Evolutionary conservation across 2,329 filamentous ascomycete species (phyloP), one percentile per base, ranked within the genome.

Genomic region (Cytospora mali): DNA sequence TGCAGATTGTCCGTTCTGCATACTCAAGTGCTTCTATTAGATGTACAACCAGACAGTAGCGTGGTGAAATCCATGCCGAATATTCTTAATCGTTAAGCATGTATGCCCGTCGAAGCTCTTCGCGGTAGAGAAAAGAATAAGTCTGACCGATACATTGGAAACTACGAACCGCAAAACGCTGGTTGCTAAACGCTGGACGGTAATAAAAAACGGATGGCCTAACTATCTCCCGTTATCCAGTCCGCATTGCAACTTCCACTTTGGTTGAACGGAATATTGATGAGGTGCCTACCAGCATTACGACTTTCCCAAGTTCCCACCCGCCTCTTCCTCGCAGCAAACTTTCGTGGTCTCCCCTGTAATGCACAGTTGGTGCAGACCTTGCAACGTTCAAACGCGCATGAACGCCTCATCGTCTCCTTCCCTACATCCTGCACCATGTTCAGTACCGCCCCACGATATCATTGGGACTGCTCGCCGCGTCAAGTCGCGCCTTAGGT

Each of bases 331-430:
- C 23, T 42, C 39, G 21, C 21, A 21, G 10, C 51, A 23, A 28
- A 54, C 35, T 52, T 39, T 25, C 25, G 53, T 23, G 28, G 10
- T 46, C 56, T 33, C 33, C 54, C 51, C 51, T 64, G 62, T 59
- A 64, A 52, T 64, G 62, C 59, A 64, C 39, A 35, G 53, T 58
- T 35, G 55, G 29, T 55, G 62, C 59, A 62, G 39, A 62, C 50
- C 54, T 42, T 62, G 58, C 62, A 27, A 56, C 42, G 55, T 51
- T 11, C 39, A 33, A 50, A 49, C 50, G 35, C 50, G 33, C 58
- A 48, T 60, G 50, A 60, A 60, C 57, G 18, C 50, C 25, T 48
- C 50, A 46, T 51, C 49, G 23, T 31, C 49, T 48, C 46, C 18
- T 16, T 60, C n/a, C 18, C 25, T 18, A 23, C 21, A 21, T 28